Evolutionary conservation across 2,329 filamentous ascomycete species (phyloP), one percentile per base, ranked within the genome.

Genomic region (Zymoseptoria crescenta): DNA sequence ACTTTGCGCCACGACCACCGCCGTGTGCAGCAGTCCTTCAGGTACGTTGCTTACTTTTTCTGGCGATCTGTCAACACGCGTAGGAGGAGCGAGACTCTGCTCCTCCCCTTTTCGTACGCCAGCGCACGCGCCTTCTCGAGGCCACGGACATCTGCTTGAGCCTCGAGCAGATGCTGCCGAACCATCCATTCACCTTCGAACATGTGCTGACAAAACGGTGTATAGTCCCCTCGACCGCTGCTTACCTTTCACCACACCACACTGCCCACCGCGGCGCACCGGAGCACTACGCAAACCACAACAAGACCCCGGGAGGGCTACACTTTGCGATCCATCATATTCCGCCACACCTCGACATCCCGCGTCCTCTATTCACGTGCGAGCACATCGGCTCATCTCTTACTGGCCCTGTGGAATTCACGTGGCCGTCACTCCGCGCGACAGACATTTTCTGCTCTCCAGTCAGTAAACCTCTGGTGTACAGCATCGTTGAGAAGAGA

Each of bases 381-480:
- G 45, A 49, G 55, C 58, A 57, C 55, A 52, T 48, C 27, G n/a
- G 35, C 35, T 13, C 35, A n/a, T 10, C 35, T 16, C 35, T 16
- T 16, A 45, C 35, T 45, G 35, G 51, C 13, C 51, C n/a, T 30
- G 51, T 29, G 51, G 20, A 52, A 45, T 29, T 62, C 63, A 61
- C 65, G 64, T 67, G 61, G 61, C 57, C 49, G 56, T 52, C 55
- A 59, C 58, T 9, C 59, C 55, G 48, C 52, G 56, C 57, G 58
- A 60, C 59, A 60, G 61, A 65, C 64, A 61, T 60, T 65, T 65
- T 64, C 62, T 64, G 64, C 56, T 64, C 58, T 63, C 60, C 58
- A 67, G 65, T 66, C 64, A 66, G 63, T 65, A 60, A 55, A 57
- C 57, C 55, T 59, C 57, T 56, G 56, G 58, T 59, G 56, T 55